Conservation (phyloP, 116 monocot genomes). For the Posidonia oceanica region DNA sequence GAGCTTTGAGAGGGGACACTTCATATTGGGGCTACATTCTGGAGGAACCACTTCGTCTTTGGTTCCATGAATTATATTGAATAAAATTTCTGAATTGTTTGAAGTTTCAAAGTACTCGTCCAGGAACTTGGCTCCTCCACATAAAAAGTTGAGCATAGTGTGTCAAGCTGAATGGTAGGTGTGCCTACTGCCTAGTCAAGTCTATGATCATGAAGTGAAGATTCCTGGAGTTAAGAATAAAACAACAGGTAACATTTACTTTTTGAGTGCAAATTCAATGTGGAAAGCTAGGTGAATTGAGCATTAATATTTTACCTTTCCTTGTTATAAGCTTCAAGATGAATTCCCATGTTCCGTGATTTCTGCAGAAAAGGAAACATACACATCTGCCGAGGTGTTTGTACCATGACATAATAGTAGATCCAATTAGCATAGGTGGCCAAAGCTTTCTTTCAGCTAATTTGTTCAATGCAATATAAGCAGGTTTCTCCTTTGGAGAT, state of each 20-base stretch:
- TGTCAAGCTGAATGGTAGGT: conserved; percentile 93
- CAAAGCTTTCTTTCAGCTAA: conserved; percentile 59
- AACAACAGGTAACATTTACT: too few species aligned
- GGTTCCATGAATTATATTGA: conserved; percentile 54
- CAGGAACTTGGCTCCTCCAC: conserved; percentile 50
- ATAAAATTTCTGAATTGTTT: conserved; percentile 14
- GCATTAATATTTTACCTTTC: conserved; percentile 6
- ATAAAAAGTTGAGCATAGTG: conserved; percentile 83
- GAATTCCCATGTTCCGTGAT: conserved; percentile 67
- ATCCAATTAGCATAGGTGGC: conserved; percentile 56
- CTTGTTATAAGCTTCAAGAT: conserved; percentile 28
- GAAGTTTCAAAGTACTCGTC: conserved; percentile 36
- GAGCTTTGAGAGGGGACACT: conserved; percentile 32
- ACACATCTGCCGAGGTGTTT: conserved; percentile 77
- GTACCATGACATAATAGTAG: conserved; percentile 82
- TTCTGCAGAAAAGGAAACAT: conserved; percentile 67
- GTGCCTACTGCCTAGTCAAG: conserved; percentile 56
- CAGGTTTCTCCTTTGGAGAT: conserved; percentile 23
- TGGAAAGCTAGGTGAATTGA: too few species aligned
- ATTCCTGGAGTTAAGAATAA: conserved; percentile 23
- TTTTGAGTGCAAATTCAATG: too few species aligned
- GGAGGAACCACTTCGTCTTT: conserved; percentile 50
- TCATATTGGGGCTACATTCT: conserved; percentile 46
- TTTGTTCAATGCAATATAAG: conserved; percentile 30
- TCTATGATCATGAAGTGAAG: conserved; percentile 33